phyloP scores from a whole-genome alignment of 495 filamentous ascomycete genomes.

The Penicillium angulare region DNA sequence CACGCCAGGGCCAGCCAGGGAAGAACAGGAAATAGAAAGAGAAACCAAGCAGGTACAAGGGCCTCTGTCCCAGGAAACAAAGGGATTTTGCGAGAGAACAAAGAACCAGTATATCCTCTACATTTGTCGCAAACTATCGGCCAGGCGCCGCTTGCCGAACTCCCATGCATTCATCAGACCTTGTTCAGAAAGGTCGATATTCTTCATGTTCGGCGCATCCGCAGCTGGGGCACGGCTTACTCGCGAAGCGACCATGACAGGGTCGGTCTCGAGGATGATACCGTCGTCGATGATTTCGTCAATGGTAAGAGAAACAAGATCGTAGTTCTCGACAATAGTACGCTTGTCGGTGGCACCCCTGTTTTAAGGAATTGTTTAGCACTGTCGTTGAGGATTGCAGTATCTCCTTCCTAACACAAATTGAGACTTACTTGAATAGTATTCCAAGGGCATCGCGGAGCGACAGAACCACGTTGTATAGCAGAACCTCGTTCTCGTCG shows the following conservation, averaged over 20 bases:
- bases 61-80: slow-evolving; percentile 1
- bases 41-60: slow-evolving; percentile 23
- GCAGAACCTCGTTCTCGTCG: slow-evolving; percentile 94
- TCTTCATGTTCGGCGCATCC: slow-evolving; percentile 83
- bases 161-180: slow-evolving; percentile 93
- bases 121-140: slow-evolving; percentile 84
- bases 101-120: slow-evolving; percentile 14
- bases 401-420: neutral
- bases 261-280: slow-evolving; percentile 95
- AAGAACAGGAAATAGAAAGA: slow-evolving; percentile 22
- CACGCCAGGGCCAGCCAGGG: slow-evolving; percentile 47
- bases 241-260: slow-evolving; percentile 82
- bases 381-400: neutral
- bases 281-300: slow-evolving; percentile 97
- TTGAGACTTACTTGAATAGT: slow-evolving; percentile 74
- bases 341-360: slow-evolving; percentile 95
- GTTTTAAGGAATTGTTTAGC: slow-evolving; percentile 2
- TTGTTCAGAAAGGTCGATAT: slow-evolving; percentile 93
- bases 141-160: slow-evolving; percentile 88
- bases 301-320: slow-evolving; percentile 83
- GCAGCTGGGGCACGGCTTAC: slow-evolving; percentile 90
- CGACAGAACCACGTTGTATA: slow-evolving; percentile 90
- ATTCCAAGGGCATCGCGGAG: slow-evolving; percentile 86
- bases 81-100: neutral
- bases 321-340: slow-evolving; percentile 97